These are phyloP conservation scores for Candida maesae DNA, from an alignment of 805 yeast genomes.

Conservation along the genomic window DNA sequence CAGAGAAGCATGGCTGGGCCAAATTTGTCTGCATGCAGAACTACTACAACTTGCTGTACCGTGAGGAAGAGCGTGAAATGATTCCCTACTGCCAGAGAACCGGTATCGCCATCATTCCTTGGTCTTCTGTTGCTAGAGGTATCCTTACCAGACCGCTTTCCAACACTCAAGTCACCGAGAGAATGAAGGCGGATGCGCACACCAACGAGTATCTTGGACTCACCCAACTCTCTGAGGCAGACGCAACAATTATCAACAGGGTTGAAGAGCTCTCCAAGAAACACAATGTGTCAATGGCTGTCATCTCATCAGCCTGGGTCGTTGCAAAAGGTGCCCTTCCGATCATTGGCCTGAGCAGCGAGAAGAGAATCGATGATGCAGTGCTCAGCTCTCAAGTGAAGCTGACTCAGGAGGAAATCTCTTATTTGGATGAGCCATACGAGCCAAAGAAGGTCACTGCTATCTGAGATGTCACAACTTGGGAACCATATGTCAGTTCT, in stretches of 20 bases:
- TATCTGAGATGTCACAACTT: too few species aligned
- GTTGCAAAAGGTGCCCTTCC: conserved; percentile 47
- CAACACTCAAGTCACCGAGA: conserved; percentile 6
- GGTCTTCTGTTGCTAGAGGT: conserved; percentile 58
- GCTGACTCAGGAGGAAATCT: conserved; percentile 13
- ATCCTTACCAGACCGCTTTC: conserved; percentile 43
- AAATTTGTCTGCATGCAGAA: conserved; percentile 60
- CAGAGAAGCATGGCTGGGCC: conserved; percentile 52
- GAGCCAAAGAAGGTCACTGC: conserved; percentile 8
- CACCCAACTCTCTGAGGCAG: conserved; percentile 12
- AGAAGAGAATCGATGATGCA: conserved; percentile 48
- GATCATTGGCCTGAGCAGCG: conserved; percentile 48
- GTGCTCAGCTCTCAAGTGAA: conserved; percentile 31
- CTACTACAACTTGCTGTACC: conserved; percentile 42
- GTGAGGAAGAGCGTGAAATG: conserved; percentile 65
- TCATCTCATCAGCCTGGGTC: conserved; percentile 50
- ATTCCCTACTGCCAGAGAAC: conserved; percentile 47
- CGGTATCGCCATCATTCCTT: conserved; percentile 54
- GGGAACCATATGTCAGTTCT: too few species aligned
- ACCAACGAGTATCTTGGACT: conserved; percentile 8
- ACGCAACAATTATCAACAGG: conserved; percentile 37
- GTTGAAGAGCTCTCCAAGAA: conserved; percentile 51
- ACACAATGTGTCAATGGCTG: conserved; percentile 48
- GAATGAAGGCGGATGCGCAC: conserved; percentile 8
- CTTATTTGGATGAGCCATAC: conserved; percentile 15